Conservation (phyloP, 805 yeast genomes). For the Candida namnaoensis region DNA sequence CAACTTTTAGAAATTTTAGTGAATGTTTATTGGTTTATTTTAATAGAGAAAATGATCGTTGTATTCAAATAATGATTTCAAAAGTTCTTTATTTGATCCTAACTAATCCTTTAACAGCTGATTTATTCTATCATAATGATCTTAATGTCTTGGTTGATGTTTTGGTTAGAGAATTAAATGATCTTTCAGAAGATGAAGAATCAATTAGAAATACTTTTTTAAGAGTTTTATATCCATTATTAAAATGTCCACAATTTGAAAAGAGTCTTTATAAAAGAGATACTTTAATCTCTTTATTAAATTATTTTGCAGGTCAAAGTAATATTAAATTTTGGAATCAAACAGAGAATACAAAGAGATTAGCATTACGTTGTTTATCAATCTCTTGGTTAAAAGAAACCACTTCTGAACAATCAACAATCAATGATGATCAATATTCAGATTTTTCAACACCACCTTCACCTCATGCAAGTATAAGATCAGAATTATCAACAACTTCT, state of each 20-base stretch:
- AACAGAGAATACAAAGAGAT: constrained; percentile 28
- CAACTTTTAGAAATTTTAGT: constrained; percentile 44
- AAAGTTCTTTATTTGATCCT: constrained; percentile 71
- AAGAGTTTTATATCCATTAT: constrained; percentile 64
- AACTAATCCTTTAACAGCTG: constrained; percentile 49
- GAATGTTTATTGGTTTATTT: constrained; percentile 67
- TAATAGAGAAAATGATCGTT: constrained; percentile 66
- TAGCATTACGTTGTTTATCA: constrained; percentile 24
- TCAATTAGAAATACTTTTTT: constrained; percentile 60
- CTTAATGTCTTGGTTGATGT: constrained; percentile 78
- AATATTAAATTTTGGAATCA: constrained; percentile 24
- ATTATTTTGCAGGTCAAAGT: constrained; percentile 29
- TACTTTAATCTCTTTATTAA: constrained; percentile 42
- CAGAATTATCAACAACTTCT: constrained; percentile 24
- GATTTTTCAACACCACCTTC: constrained; percentile 1
- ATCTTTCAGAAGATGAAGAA: constrained; percentile 53
- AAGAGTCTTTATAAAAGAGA: constrained; percentile 48
- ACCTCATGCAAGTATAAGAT: constrained; percentile 1
- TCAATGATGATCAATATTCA: constrained; percentile 12
- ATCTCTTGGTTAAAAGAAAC: constrained; percentile 21
- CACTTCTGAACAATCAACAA: constrained; percentile 1
- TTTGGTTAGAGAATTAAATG: constrained; percentile 67
- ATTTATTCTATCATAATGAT: constrained; percentile 75
- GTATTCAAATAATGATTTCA: constrained; percentile 68
- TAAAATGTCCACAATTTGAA: constrained; percentile 55